Evolutionary conservation across 148 eudicot species (phyloP).

Genomic region (Arbutus unedo): DNA sequence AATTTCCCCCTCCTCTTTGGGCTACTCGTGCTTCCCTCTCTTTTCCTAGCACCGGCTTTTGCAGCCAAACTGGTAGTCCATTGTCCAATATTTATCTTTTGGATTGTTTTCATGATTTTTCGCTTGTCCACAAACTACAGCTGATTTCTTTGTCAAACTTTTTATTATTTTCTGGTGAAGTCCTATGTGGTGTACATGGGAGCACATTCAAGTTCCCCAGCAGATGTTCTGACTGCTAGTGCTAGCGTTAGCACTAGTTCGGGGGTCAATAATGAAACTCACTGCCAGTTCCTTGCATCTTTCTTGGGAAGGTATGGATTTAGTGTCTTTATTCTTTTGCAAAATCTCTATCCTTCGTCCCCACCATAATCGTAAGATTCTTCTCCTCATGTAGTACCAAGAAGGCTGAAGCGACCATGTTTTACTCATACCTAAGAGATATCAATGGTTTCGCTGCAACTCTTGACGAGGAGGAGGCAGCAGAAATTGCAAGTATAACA

Average conservation of each 20-base stretch:
- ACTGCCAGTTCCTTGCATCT: slow-evolving; percentile 11
- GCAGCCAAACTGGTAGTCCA: not conserved
- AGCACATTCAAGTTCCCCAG: slow-evolving; percentile 15
- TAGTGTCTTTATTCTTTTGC: not conserved
- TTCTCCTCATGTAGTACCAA: slow-evolving; percentile 6
- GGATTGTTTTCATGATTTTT: not conserved
- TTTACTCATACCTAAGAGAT: slow-evolving; percentile 27
- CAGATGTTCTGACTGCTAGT: not conserved
- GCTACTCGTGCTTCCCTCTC: not conserved
- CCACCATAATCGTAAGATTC: not conserved
- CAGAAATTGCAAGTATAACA: slow-evolving; percentile 23
- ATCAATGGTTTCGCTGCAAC: slow-evolving; percentile 38
- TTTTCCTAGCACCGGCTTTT: slow-evolving; percentile 3
- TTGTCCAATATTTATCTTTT: not conserved
- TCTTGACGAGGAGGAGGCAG: slow-evolving; percentile 29
- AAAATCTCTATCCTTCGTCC: not conserved
- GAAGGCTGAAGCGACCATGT: slow-evolving; percentile 29
- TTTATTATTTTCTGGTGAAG: not conserved
- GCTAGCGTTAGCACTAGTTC: not conserved
- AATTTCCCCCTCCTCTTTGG: not conserved
- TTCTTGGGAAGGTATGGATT: slow-evolving; percentile 8
- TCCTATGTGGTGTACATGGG: slow-evolving; percentile 14
- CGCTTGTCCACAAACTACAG: not conserved
- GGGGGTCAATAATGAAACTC: not conserved
- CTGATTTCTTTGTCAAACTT: not conserved